Conservation (phyloP, 495 filamentous ascomycete genomes). For the Wilcoxina mikolae region DNA sequence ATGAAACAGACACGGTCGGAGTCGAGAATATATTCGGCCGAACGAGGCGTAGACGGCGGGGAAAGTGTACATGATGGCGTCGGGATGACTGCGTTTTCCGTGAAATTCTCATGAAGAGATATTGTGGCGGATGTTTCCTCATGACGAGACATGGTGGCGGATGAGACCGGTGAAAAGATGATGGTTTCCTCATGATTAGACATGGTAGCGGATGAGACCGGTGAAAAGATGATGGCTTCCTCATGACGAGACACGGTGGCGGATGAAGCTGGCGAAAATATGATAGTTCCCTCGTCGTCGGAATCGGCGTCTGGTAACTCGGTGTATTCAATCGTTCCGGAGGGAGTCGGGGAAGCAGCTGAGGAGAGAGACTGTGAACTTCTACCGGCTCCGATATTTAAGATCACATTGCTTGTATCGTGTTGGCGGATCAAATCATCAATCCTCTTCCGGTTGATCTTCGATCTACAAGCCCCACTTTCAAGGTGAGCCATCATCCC, state of each 20-base stretch:
- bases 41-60: too few species aligned
- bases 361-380: neutral
- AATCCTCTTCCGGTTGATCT: slow-evolving; percentile 6
- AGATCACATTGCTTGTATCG: slow-evolving; percentile 7
- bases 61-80: neutral
- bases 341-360: too few species aligned
- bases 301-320: too few species aligned
- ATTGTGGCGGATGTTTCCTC: neutral
- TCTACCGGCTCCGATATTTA: neutral
- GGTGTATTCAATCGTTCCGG: too few species aligned
- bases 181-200: neutral
- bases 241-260: too few species aligned
- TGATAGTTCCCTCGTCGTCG: neutral
- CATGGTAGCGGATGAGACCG: too few species aligned
- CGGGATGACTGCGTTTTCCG: neutral
- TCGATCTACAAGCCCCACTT: slow-evolving; percentile 8
- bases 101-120: neutral
- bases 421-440: slow-evolving; percentile 9
- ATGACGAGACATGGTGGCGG: too few species aligned
- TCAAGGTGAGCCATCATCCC: slow-evolving; percentile 14
- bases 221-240: too few species aligned
- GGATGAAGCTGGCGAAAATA: too few species aligned
- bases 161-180: too few species aligned
- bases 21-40: too few species aligned
- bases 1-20: neutral